Base-by-base conservation (phyloP, 805 yeast species). In the Sugiyamaella americana region DNA sequence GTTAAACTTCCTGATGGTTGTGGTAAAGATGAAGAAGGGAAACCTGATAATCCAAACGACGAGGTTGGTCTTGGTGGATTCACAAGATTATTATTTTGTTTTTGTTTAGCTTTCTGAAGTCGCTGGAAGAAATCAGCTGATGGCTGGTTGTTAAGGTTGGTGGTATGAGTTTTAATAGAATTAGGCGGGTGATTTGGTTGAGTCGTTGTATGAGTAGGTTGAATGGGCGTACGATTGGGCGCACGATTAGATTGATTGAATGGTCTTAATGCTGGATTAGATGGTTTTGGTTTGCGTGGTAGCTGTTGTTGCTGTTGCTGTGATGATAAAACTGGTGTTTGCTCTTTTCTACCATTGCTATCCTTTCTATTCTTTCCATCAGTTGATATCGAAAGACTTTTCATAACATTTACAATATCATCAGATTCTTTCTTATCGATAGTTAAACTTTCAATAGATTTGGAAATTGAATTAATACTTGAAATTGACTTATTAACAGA, bases 1-100 rank as follows among this genome's bases (percentile, higher is more conserved):
- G 43, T 10, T 5, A 23, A 2, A 8, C 42, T 34, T 11, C 19
- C 36, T 6, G 16, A 22, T 4, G 43, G 19, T 26, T 5, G 17
- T 11, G 5, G 16, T 20, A 21, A 10, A 24, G 37, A 13, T 35
- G 20, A 18, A 35, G 32, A 26, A 5, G 37, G 37, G 17, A 16
- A 17, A 5, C n/a, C 5, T 29, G 34, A 11, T 29, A n/a, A n/a
- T n/a, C 34, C 34, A n/a, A 29, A 29, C 34, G 13, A n/a, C n/a
- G 11, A 24, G 6, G 6, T 3, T 17, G 20, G 3, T 11, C 35
- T 13, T 3, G 3, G 11, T 4, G 38, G 38, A 11, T 10, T 6
- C 6, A 38, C 17, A 40, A 43, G 32, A 37, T 37, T 22, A 19
- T 38, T 21, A 32, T 37, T 19, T 26, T 47, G 43, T 36, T 38